phyloP scores from a whole-genome alignment of 148 eudicot species.

The Vaccinium macrocarpon region DNA sequence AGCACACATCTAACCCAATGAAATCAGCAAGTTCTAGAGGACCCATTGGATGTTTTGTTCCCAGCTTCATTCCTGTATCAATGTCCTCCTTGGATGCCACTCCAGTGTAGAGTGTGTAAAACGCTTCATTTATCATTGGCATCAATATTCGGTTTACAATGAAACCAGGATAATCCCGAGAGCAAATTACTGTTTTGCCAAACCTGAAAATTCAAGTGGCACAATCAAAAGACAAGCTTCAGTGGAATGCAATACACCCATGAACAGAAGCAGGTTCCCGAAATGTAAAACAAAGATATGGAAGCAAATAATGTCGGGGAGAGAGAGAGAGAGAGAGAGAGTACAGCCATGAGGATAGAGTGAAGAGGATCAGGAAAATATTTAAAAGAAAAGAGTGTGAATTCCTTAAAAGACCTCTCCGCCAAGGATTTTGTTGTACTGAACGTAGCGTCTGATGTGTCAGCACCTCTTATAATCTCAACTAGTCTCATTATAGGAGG shows the following conservation, averaged over 20 bases:
- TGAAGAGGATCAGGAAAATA: not conserved
- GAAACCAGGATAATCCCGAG: slow-evolving; percentile 76
- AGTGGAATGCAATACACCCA: not conserved
- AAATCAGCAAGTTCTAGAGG: slow-evolving; percentile 90
- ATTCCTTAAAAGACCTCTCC: slow-evolving; percentile 49
- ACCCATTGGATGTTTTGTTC: slow-evolving; percentile 94
- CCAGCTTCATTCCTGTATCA: slow-evolving; percentile 85
- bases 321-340: not conserved
- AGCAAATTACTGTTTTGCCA: slow-evolving; percentile 79
- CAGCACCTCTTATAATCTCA: slow-evolving; percentile 84
- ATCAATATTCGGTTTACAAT: slow-evolving; percentile 80
- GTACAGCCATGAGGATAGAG: not conserved
- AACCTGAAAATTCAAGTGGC: slow-evolving; percentile 43
- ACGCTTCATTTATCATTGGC: slow-evolving; percentile 98
- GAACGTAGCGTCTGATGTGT: slow-evolving; percentile 74
- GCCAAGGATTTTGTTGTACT: slow-evolving; percentile 64
- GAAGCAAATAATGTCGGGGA: not conserved
- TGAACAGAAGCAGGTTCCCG: not conserved
- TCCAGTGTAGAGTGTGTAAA: slow-evolving; percentile 73
- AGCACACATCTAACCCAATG: slow-evolving; percentile 87
- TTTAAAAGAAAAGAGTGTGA: not conserved
- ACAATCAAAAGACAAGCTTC: not conserved
- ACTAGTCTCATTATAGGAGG: slow-evolving; percentile 90
- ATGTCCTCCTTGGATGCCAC: slow-evolving; percentile 94
- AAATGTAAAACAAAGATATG: not conserved